Conservation (phyloP, 805 yeast species). For the Ogataea glucozyma region DNA sequence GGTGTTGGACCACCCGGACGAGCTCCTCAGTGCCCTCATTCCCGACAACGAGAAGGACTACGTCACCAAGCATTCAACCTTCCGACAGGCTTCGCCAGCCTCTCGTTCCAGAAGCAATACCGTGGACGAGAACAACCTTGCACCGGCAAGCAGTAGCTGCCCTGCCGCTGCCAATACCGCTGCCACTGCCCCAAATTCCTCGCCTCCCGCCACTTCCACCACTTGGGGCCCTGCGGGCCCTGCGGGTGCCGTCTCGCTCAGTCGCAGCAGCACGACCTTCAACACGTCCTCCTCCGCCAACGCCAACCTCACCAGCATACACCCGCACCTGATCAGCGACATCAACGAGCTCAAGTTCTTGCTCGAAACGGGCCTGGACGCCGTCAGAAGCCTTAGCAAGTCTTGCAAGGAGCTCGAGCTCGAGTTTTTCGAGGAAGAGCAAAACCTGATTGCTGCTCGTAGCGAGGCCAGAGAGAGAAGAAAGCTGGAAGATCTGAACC, state of each 20-base stretch:
- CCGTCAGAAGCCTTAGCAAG: conserved; percentile 37
- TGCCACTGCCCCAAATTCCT: background rate
- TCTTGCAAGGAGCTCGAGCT: conserved; percentile 35
- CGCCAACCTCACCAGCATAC: conserved; percentile 19
- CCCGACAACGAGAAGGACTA: conserved; percentile 35
- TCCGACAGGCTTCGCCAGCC: conserved; percentile 28
- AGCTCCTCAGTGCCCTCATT: conserved; percentile 36
- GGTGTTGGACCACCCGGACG: conserved; percentile 41
- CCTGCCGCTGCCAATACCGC: background rate
- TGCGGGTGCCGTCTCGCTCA: background rate
- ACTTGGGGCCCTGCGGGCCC: no score
- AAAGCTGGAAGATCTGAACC: conserved; percentile 42
- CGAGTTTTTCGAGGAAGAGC: conserved; percentile 43
- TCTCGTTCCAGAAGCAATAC: conserved; percentile 39
- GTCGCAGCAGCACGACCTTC: conserved; percentile 2
- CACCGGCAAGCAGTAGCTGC: conserved; percentile 1
- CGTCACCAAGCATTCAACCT: conserved; percentile 31
- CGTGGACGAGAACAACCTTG: conserved; percentile 25
- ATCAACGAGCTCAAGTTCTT: conserved; percentile 44
- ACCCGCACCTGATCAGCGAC: conserved; percentile 38
- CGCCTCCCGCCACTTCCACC: conserved; percentile 1
- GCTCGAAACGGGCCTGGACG: conserved; percentile 44
- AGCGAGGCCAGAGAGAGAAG: conserved; percentile 41
- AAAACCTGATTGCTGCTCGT: conserved; percentile 35
- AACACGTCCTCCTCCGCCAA: background rate